phyloP scores from a whole-genome alignment of 139 green algal species.

The Mesotaenium endlicherianum region DNA sequence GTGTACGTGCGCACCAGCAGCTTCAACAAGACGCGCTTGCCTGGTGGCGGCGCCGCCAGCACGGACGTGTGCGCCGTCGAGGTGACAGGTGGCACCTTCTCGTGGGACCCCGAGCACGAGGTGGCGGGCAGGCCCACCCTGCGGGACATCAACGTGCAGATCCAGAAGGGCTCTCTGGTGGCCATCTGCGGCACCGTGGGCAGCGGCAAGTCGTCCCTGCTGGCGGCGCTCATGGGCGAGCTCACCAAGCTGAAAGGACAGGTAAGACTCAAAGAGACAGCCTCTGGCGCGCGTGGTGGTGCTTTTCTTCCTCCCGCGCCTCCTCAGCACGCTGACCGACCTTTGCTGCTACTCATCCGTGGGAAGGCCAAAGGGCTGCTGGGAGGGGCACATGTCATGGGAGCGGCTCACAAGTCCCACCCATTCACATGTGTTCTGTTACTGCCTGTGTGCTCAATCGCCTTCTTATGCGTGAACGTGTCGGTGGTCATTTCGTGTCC shows the following conservation, averaged over 20 bases:
- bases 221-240: constrained; percentile 43
- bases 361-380: background rate
- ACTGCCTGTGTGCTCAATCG: too few species aligned
- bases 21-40: too few species aligned
- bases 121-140: background rate
- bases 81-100: background rate
- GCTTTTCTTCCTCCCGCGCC: too few species aligned
- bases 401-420: background rate
- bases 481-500: too few species aligned
- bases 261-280: constrained; percentile 12
- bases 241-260: constrained; percentile 20
- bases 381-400: background rate
- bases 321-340: background rate
- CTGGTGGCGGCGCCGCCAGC: too few species aligned
- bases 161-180: constrained; percentile 34
- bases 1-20: too few species aligned
- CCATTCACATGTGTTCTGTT: background rate
- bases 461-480: too few species aligned
- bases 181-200: constrained; percentile 70
- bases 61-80: too few species aligned
- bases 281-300: background rate
- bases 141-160: constrained; percentile 11
- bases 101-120: background rate
- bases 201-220: constrained; percentile 49
- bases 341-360: background rate